Evolutionary conservation across 495 filamentous ascomycete genomes (phyloP).

Genomic region (Aspergillus indologenus): DNA sequence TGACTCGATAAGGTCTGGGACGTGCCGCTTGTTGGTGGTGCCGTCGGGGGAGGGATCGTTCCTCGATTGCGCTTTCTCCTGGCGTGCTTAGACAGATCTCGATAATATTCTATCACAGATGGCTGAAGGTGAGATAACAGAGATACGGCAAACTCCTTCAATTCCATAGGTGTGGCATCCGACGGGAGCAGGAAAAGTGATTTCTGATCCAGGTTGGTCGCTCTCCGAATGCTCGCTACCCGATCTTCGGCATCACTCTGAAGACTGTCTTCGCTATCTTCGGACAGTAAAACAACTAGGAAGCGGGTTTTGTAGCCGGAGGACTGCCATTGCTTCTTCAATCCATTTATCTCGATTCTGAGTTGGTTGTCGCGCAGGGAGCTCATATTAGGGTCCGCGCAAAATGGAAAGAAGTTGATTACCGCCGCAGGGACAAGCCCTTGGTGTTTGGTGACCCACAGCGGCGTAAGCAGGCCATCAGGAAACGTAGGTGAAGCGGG

Average conservation of each 20-base stretch:
- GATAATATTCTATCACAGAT: slow-evolving; percentile 74
- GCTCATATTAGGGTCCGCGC: slow-evolving; percentile 64
- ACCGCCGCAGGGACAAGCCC: slow-evolving; percentile 73
- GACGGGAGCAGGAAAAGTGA: slow-evolving; percentile 73
- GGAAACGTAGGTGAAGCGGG: slow-evolving; percentile 77
- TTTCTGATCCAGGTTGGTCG: slow-evolving; percentile 76
- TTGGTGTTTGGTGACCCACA: slow-evolving; percentile 86
- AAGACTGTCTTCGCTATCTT: slow-evolving; percentile 56
- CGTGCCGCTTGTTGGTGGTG: slow-evolving; percentile 76
- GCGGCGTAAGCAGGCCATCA: slow-evolving; percentile 76
- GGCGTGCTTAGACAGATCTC: slow-evolving; percentile 83
- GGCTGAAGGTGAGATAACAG: slow-evolving; percentile 60
- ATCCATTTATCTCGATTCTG: slow-evolving; percentile 78
- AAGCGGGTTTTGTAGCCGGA: slow-evolving; percentile 72
- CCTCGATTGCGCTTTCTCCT: slow-evolving; percentile 78
- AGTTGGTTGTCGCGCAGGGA: slow-evolving; percentile 80
- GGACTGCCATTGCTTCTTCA: slow-evolving; percentile 60
- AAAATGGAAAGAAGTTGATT: slow-evolving; percentile 70
- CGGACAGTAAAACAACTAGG: slow-evolving; percentile 73
- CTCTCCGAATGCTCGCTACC: slow-evolving; percentile 67
- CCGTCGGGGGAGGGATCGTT: slow-evolving; percentile 72
- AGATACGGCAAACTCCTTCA: slow-evolving; percentile 61
- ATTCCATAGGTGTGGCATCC: slow-evolving; percentile 56
- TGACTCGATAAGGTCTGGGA: slow-evolving; percentile 78
- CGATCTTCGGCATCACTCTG: slow-evolving; percentile 69